Evolutionary conservation across 805 yeast genomes (phyloP).

Genomic region (Spathaspora arborariae): DNA sequence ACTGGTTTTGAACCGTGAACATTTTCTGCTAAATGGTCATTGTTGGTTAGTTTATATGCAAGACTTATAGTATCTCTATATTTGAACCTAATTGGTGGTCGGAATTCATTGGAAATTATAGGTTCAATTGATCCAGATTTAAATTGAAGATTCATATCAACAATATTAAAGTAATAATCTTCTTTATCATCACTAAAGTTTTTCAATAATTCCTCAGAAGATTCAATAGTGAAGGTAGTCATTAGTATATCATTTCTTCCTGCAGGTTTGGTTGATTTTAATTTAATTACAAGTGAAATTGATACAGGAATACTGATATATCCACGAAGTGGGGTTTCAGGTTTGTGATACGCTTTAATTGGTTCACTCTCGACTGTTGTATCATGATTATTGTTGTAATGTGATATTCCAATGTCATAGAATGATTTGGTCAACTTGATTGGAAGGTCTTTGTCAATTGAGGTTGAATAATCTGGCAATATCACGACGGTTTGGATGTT

Average conservation of each 20-base stretch:
- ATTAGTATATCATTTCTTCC: conserved; percentile 42
- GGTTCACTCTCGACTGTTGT: background rate
- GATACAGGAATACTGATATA: conserved; percentile 23
- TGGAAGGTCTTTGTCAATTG: background rate
- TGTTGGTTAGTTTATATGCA: conserved; percentile 30
- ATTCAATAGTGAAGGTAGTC: conserved; percentile 47
- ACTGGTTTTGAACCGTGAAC: conserved; percentile 22
- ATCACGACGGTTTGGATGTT: background rate
- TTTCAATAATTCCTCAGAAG: conserved; percentile 36
- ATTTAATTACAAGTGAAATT: conserved; percentile 40
- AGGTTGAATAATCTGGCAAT: background rate
- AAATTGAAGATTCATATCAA: conserved; percentile 21
- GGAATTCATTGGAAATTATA: conserved; percentile 7
- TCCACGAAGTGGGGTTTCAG: background rate
- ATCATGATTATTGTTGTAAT: background rate
- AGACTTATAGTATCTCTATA: conserved; percentile 30
- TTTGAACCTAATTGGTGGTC: conserved; percentile 13
- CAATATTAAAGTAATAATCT: conserved; percentile 20
- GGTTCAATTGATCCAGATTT: conserved; percentile 29
- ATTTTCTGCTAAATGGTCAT: conserved; percentile 16
- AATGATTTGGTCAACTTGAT: background rate
- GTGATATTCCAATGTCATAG: background rate
- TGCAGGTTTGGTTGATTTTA: conserved; percentile 47
- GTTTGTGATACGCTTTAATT: background rate
- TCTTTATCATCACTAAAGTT: conserved; percentile 7